A percentile compares a stretch with the other conserved stretches of the same genome.
These are phyloP conservation scores for Climacium dendroides DNA, from an alignment of 225 moss, liverwort and hornwort genomes.

Conservation along the genomic window DNA sequence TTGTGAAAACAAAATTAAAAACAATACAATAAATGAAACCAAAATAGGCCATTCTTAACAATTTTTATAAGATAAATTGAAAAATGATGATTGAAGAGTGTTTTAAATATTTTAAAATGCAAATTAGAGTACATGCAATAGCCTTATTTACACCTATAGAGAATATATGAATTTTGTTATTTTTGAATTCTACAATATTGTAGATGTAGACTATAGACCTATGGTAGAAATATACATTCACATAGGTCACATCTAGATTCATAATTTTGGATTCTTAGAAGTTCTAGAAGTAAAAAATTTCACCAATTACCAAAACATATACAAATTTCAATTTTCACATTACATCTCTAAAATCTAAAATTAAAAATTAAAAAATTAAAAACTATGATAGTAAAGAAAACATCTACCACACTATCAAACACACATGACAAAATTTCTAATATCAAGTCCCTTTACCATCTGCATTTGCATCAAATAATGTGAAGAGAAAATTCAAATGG, in stretches of 20 bases:
- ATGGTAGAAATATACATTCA: not conserved
- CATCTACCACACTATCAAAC: not conserved
- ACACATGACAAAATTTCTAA: too few species aligned
- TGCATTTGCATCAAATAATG: not conserved
- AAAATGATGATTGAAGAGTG: not conserved
- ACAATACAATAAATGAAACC: not conserved
- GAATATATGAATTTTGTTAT: not conserved
- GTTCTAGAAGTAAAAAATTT: not conserved
- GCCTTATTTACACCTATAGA: not conserved
- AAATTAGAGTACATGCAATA: too few species aligned
- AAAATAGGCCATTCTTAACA: not conserved
- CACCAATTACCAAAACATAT: not conserved
- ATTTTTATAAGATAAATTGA: fast-evolving
- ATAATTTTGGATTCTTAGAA: fast-evolving
- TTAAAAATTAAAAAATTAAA: not conserved
- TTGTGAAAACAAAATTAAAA: not conserved
- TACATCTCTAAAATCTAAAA: too few species aligned
- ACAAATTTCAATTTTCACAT: not conserved
- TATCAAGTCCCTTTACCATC: not conserved
- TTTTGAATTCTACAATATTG: not conserved
- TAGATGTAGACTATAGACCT: not conserved
- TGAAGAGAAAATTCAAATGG: not conserved
- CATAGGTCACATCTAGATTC: not conserved
- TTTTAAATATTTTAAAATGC: not conserved
- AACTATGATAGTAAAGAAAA: too few species aligned